Percentiles rank a stretch among this genome's conserved stretches.
phyloP scores from a whole-genome alignment of 768 basidiomycete species.

The Russula virescens region DNA sequence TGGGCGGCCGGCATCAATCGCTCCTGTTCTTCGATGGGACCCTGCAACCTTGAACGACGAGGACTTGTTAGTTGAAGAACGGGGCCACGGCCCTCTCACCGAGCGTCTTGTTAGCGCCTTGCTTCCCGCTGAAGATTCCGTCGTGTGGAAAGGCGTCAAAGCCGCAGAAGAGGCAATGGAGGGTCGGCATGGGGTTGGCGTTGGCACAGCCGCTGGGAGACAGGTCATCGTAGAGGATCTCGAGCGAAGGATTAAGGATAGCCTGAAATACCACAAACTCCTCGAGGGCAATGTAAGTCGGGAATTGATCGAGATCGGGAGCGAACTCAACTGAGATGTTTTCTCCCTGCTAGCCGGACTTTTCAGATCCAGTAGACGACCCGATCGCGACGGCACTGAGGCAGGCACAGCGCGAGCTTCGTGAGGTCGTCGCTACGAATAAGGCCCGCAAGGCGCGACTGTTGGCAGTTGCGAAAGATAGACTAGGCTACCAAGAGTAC shows the following conservation, averaged over 20 bases:
- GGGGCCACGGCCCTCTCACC: constrained; percentile 81
- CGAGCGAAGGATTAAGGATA: constrained; percentile 69
- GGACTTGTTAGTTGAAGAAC: constrained; percentile 65
- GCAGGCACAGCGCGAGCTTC: constrained; percentile 78
- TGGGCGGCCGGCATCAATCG: constrained; percentile 34
- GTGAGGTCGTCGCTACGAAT: constrained; percentile 72
- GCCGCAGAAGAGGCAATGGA: constrained; percentile 84
- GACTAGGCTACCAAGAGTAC: constrained; percentile 91
- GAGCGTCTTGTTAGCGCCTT: constrained; percentile 77
- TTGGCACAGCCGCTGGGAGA: constrained; percentile 68
- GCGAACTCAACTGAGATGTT: constrained; percentile 21
- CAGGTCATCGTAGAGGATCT: constrained; percentile 77
- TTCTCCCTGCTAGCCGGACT: constrained; percentile 52
- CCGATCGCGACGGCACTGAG: constrained; percentile 89
- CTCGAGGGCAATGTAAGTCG: constrained; percentile 61
- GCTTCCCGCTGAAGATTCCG: constrained; percentile 58
- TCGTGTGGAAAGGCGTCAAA: constrained; percentile 70
- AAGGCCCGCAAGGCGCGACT: constrained; percentile 76
- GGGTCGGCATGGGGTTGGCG: constrained; percentile 67
- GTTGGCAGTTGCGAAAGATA: constrained; percentile 69
- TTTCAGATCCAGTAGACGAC: constrained; percentile 78
- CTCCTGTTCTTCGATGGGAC: constrained; percentile 71
- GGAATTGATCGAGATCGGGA: neutral
- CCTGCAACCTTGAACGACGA: constrained; percentile 72
- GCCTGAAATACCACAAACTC: constrained; percentile 70